These are phyloP conservation scores for Stagonosporopsis vannaccii DNA, from an alignment of 2,329 filamentous ascomycete genomes.

Conservation along the genomic window DNA sequence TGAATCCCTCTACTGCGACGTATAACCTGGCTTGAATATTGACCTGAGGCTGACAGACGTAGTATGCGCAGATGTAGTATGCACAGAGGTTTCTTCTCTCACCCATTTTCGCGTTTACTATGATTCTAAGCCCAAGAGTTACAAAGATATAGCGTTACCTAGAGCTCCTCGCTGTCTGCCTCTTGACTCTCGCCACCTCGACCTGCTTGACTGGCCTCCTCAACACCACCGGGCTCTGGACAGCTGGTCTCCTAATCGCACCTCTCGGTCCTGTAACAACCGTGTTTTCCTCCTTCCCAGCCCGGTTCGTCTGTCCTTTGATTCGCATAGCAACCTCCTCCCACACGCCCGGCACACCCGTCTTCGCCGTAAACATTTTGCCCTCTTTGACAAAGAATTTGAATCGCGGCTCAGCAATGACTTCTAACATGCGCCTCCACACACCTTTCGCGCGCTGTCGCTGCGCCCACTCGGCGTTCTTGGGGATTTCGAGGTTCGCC, in stretches of 20 bases:
- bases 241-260: conserved; percentile 6
- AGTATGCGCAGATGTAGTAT: too few relatives aligned
- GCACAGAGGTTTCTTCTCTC: too few relatives aligned
- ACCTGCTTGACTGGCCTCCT: conserved; percentile 8
- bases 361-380: conserved; percentile 38
- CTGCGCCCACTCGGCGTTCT: conserved; percentile 28
- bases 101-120: too few relatives aligned
- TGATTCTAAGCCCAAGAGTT: too few relatives aligned
- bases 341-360: conserved; percentile 46
- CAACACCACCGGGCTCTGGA: conserved; percentile 7
- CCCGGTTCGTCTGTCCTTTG: conserved; percentile 31
- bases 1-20: too few relatives aligned
- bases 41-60: too few relatives aligned
- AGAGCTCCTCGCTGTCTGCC: conserved; percentile 29
- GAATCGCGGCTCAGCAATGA: conserved; percentile 40
- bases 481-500: conserved; percentile 45
- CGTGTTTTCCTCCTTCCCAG: conserved; percentile 2
- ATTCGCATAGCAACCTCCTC: conserved; percentile 43
- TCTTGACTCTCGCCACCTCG: conserved; percentile 28
- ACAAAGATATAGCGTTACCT: neutral
- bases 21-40: too few relatives aligned
- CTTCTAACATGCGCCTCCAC: conserved; percentile 26
- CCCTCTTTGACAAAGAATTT: conserved; percentile 50
- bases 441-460: conserved; percentile 30
- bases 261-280: neutral